Evolutionary conservation across 2,329 filamentous ascomycete species (phyloP).

Genomic region (Hypoxylon sp.): DNA sequence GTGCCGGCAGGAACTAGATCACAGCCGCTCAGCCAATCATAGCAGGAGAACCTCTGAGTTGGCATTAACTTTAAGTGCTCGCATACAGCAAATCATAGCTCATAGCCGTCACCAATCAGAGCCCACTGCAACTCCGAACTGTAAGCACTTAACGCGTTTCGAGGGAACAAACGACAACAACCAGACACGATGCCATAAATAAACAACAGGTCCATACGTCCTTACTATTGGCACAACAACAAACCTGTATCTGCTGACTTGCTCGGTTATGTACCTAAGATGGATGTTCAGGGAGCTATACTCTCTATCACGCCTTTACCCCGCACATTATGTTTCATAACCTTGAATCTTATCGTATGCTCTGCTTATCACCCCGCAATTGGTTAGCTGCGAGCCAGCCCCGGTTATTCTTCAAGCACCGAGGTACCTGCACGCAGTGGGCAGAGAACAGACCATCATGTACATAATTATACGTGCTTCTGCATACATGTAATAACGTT

Average conservation of each 20-base stretch:
- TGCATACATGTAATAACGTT: too few relatives aligned
- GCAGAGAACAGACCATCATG: not conserved
- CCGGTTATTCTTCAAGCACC: conserved; percentile 21
- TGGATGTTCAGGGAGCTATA: conserved; percentile 5
- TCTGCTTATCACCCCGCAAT: conserved; percentile 39
- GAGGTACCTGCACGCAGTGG: not conserved
- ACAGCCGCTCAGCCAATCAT: conserved; percentile 35
- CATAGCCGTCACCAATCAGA: conserved; percentile 30
- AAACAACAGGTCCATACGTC: conserved; percentile 19
- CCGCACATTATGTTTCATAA: conserved; percentile 25
- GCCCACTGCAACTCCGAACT: conserved; percentile 23
- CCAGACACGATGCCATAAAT: conserved; percentile 21
- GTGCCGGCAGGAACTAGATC: conserved; percentile 33
- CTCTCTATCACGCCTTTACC: conserved; percentile 26
- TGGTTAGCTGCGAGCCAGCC: conserved; percentile 6
- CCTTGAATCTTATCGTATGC: conserved; percentile 37
- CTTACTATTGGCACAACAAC: conserved; percentile 27
- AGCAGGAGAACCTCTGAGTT: conserved; percentile 33
- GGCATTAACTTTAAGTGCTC: conserved; percentile 42
- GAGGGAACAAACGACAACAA: conserved; percentile 28
- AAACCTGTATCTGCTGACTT: conserved; percentile 31
- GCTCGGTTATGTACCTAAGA: not conserved
- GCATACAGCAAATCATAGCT: conserved; percentile 40
- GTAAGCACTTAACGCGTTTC: conserved; percentile 42
- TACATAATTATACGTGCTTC: not conserved